Evolutionary conservation across 2,329 filamentous ascomycete species (phyloP), one percentile per base, ranked within the genome.

Genomic region (Myotisia sp.): DNA sequence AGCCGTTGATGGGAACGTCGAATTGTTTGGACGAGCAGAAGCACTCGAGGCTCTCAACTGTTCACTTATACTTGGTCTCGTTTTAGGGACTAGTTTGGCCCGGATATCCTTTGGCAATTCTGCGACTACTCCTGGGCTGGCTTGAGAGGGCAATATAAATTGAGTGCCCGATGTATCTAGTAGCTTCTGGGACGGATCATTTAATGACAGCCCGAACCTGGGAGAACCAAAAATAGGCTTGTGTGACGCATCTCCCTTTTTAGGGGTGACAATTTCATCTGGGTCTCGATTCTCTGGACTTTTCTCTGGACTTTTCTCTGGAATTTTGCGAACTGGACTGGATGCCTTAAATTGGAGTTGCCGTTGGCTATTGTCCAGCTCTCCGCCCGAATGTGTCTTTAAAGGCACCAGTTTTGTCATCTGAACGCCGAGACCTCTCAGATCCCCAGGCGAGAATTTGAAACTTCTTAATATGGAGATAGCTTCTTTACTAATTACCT

Each of bases 361-460:
- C 43, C 71, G 77, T 54, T 95, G 87, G 47, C 84, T 92, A 40
- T 80, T 74, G 3, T 16, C 14, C 2, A 66, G 55, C 21, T 44
- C 69, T n/a, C 68, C 60, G 1, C 56, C 48, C 2, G 65, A 61
- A 10, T 59, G 50, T 48, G 56, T 31, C 31, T 82, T 92, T 47
- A 90, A 61, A 0, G 79, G 74, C 46, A 94, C 85, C 3, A 98
- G 67, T 54, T 85, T 94, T 9, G 85, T 90, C 74, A 95, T 80
- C 52, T 94, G 87, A 1, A 95, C 71, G 0, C 90, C 90, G 6
- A 98, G 65, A 0, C 90, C 90, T 48, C 90, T 73, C n/a, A 98
- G 66, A 52, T 98, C 90, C 6, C 87, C 90, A 0, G 90, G 84
- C 2, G 79, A 82, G 47, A 95, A 84, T 16, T 71, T 77, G 53